These are phyloP conservation scores for Mariannaea sp. DNA, from an alignment of 2,329 filamentous ascomycete species.

Conservation along the genomic window DNA sequence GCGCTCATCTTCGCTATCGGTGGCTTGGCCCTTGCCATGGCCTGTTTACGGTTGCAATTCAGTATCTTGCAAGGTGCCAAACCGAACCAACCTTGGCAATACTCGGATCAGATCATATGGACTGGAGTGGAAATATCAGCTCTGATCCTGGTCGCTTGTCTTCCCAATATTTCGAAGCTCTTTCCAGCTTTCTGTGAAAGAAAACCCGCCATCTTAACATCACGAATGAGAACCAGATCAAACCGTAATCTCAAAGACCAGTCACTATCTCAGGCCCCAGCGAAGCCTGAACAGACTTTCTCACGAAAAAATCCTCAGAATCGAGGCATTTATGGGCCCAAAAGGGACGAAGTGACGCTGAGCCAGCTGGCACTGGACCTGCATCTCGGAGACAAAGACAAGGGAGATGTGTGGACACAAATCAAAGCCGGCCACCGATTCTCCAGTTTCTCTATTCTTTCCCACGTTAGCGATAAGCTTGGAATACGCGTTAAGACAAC, in stretches of 20 bases:
- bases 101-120: slow-evolving; percentile 49
- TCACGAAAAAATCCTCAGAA: background rate
- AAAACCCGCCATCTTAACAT: slow-evolving; percentile 5
- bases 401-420: slow-evolving; percentile 41
- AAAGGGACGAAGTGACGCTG: slow-evolving; percentile 23
- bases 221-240: slow-evolving; percentile 35
- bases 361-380: slow-evolving; percentile 34
- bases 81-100: slow-evolving; percentile 49
- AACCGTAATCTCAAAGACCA: slow-evolving; percentile 10
- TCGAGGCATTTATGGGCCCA: background rate
- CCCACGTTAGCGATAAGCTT: slow-evolving; percentile 26
- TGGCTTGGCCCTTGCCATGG: slow-evolving; percentile 45
- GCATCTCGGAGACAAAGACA: slow-evolving; percentile 39
- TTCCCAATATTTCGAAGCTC: slow-evolving; percentile 45
- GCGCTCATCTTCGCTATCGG: slow-evolving; percentile 52
- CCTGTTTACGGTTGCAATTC: slow-evolving; percentile 44
- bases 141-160: slow-evolving; percentile 48
- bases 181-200: background rate
- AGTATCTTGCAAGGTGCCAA: slow-evolving; percentile 41
- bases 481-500: slow-evolving; percentile 34
- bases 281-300: slow-evolving; percentile 8
- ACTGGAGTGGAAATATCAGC: slow-evolving; percentile 49
- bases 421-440: slow-evolving; percentile 35
- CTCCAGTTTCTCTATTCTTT: slow-evolving; percentile 30
- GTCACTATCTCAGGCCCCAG: background rate